Evolutionary conservation across 176 grass and related monocot species (phyloP).

Genomic region (Coix lacrymajobi): DNA sequence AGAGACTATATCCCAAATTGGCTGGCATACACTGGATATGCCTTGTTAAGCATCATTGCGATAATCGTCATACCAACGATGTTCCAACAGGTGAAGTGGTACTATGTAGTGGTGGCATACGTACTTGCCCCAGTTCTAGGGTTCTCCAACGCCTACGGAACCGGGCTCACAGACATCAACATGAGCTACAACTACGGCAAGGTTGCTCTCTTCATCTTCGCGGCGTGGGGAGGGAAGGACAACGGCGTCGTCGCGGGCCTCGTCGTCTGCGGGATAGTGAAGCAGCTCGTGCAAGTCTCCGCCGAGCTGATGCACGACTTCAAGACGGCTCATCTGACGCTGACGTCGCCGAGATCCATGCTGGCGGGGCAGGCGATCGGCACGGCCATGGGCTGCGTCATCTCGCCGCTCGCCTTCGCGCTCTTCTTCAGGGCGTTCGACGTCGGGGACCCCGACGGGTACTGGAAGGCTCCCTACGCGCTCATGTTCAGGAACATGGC

Average conservation of each 20-base stretch:
- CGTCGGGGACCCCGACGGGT: constrained; percentile 62
- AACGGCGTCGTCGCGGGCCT: constrained; percentile 67
- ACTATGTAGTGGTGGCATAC: constrained; percentile 76
- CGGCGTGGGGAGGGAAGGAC: constrained; percentile 69
- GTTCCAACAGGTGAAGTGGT: constrained; percentile 78
- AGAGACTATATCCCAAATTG: constrained; percentile 56
- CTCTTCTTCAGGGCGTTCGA: constrained; percentile 78
- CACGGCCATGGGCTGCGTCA: constrained; percentile 77
- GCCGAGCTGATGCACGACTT: constrained; percentile 93
- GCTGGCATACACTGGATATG: constrained; percentile 62
- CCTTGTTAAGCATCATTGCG: constrained; percentile 35
- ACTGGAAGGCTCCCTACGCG: constrained; percentile 87
- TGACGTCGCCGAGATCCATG: constrained; percentile 79
- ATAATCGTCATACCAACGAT: constrained; percentile 46
- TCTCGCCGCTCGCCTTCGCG: constrained; percentile 60
- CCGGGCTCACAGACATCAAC: constrained; percentile 84
- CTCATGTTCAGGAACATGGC: constrained; percentile 87
- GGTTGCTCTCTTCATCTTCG: constrained; percentile 71
- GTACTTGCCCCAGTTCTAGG: constrained; percentile 66
- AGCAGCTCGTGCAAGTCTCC: constrained; percentile 63
- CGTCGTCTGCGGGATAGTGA: constrained; percentile 66
- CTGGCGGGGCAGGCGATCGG: constrained; percentile 61
- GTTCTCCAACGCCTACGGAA: constrained; percentile 87
- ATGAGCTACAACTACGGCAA: constrained; percentile 94
- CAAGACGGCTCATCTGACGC: constrained; percentile 67